phyloP scores from a whole-genome alignment of 2,329 filamentous ascomycete species.

The Alternaria gansuensis region DNA sequence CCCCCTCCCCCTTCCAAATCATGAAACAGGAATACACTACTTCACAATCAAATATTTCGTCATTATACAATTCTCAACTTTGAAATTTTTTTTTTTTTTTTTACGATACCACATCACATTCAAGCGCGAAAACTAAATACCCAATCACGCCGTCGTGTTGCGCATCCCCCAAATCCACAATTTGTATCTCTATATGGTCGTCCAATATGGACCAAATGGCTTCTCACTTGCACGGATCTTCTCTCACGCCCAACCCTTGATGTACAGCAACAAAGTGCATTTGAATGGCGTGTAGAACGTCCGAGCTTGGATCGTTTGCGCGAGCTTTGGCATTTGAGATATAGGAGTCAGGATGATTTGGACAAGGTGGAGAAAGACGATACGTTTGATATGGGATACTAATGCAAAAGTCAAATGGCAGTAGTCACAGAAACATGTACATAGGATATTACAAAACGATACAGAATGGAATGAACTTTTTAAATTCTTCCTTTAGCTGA shows the following conservation, averaged over 20 bases:
- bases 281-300: background rate
- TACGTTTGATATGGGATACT: background rate
- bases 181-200: background rate
- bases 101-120: background rate
- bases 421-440: background rate
- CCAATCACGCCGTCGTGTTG: background rate
- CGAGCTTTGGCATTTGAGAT: background rate
- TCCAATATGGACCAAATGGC: background rate
- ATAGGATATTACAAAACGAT: background rate
- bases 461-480: constrained; percentile 31
- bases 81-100: too few relatives aligned
- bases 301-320: background rate
- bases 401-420: background rate
- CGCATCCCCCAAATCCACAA: background rate
- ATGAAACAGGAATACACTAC: too few relatives aligned
- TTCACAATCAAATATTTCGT: too few relatives aligned
- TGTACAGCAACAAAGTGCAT: background rate
- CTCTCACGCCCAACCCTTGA: background rate
- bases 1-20: too few relatives aligned
- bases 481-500: constrained; percentile 32
- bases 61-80: too few relatives aligned
- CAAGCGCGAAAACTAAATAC: background rate
- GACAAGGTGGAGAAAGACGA: background rate
- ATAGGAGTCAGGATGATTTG: background rate
- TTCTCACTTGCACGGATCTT: background rate